Evolutionary conservation across 1,284 basidiomycete species (phyloP).

Genomic region (Moesziomyces globuligerus): DNA sequence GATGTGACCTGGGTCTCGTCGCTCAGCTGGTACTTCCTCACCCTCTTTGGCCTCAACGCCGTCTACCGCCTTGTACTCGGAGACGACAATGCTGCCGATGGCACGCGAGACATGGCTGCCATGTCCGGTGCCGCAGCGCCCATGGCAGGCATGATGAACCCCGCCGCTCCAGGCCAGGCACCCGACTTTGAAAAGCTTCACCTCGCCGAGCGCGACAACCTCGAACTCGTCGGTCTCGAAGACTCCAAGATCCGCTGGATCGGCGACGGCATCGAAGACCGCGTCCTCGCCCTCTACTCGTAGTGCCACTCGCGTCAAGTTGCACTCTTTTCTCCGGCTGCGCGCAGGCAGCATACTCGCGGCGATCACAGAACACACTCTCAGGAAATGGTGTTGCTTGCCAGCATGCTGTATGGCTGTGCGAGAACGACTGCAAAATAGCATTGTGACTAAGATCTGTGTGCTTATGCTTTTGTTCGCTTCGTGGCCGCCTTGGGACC

Average conservation of each 20-base stretch:
- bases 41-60: conserved; percentile 96
- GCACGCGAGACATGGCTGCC: conserved; percentile 66
- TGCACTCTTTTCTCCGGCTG: neutral
- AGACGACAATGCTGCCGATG: conserved; percentile 76
- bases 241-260: conserved; percentile 55
- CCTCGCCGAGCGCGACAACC: conserved; percentile 90
- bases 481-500: conserved; percentile 6
- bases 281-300: conserved; percentile 60
- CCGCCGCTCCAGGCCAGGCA: conserved; percentile 69
- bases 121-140: conserved; percentile 53
- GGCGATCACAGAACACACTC: neutral
- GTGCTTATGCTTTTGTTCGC: neutral
- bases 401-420: neutral
- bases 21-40: conserved; percentile 98
- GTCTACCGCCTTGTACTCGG: conserved; percentile 93
- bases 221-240: conserved; percentile 80
- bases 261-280: conserved; percentile 64
- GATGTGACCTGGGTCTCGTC: conserved; percentile 99
- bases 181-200: conserved; percentile 86
- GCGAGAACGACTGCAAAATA: too few relatives aligned
- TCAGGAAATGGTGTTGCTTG: conserved; percentile 13
- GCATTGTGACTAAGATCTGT: neutral
- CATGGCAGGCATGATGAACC: conserved; percentile 42
- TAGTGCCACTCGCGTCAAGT: conserved; percentile 3
- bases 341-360: too few relatives aligned